A percentile compares a stretch with the other conserved stretches of the same genome.
These are phyloP conservation scores for Opeltia flavorubescens DNA, from an alignment of 495 filamentous ascomycete species.

Conservation along the genomic window DNA sequence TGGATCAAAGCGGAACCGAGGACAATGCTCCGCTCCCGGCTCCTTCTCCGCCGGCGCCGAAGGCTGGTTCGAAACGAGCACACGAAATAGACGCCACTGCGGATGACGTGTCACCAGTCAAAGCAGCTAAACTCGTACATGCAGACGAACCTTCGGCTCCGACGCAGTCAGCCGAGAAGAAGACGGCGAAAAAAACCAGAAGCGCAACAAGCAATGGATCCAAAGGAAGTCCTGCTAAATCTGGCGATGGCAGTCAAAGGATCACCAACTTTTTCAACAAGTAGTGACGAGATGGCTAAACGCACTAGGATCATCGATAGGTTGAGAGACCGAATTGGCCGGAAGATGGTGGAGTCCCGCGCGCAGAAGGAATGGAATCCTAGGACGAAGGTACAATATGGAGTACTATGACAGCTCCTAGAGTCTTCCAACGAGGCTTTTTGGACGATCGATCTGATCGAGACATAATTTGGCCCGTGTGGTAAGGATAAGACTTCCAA, in stretches of 20 bases:
- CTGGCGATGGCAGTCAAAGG: conserved; percentile 50
- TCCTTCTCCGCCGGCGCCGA: conserved; percentile 10
- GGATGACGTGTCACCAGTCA: conserved; percentile 10
- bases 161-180: conserved; percentile 30
- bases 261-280: conserved; percentile 80
- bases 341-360: background rate
- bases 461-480: no score
- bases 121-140: conserved; percentile 8
- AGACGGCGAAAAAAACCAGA: conserved; percentile 26
- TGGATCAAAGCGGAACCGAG: conserved; percentile 29
- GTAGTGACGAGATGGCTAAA: conserved; percentile 11
- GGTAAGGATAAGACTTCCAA: no score
- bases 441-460: no score
- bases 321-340: background rate
- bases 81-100: conserved; percentile 22
- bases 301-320: background rate
- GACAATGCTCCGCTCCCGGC: conserved; percentile 34
- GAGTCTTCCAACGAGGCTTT: no score
- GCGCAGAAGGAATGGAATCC: background rate
- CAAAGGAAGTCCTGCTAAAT: conserved; percentile 30
- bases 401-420: no score
- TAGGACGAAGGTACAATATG: no score
- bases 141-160: conserved; percentile 2
- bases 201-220: conserved; percentile 35
- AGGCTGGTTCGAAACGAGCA: conserved; percentile 42